phyloP scores from a whole-genome alignment of 75 land plant genomes.

The Adiantum capillusveneris region DNA sequence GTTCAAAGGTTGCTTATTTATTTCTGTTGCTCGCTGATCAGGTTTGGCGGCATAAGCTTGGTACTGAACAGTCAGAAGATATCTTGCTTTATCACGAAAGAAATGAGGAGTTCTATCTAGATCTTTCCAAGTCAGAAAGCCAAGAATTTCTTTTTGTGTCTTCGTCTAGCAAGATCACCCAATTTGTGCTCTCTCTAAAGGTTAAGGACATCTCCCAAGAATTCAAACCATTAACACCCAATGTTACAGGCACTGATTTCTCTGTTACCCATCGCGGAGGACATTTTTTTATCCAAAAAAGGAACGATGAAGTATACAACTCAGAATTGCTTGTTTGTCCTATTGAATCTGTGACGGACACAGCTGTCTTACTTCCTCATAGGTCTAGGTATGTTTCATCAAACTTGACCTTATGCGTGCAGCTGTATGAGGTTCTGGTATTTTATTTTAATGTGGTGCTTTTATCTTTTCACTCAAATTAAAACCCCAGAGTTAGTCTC shows the following conservation, averaged over 20 bases:
- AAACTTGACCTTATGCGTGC: too few relatives aligned
- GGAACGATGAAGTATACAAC: conserved; percentile 75
- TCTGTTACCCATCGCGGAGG: conserved; percentile 76
- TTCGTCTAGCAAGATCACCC: conserved; percentile 75
- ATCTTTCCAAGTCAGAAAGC: conserved; percentile 76
- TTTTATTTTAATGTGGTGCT: too few relatives aligned
- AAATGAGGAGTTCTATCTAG: conserved; percentile 71
- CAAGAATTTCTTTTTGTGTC: conserved; percentile 62
- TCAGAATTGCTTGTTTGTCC: conserved; percentile 87
- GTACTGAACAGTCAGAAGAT: conserved; percentile 64
- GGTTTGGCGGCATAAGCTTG: conserved; percentile 88
- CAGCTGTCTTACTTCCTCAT: conserved; percentile 69
- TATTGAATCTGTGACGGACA: conserved; percentile 43
- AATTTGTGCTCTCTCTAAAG: conserved; percentile 63
- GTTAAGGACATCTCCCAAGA: conserved; percentile 45
- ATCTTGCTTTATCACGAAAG: conserved; percentile 77
- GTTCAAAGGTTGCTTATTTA: neutral
- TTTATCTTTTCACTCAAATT: too few relatives aligned
- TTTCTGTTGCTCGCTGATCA: conserved; percentile 10
- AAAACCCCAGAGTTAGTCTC: too few relatives aligned
- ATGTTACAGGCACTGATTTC: conserved; percentile 67
- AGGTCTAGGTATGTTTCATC: conserved; percentile 70
- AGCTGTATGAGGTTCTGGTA: too few relatives aligned
- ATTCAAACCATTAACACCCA: conserved; percentile 58
- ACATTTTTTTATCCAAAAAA: conserved; percentile 74